These are phyloP conservation scores for Erysimum cheiranthoides DNA, from an alignment of 345 rosid genomes.

Conservation along the genomic window DNA sequence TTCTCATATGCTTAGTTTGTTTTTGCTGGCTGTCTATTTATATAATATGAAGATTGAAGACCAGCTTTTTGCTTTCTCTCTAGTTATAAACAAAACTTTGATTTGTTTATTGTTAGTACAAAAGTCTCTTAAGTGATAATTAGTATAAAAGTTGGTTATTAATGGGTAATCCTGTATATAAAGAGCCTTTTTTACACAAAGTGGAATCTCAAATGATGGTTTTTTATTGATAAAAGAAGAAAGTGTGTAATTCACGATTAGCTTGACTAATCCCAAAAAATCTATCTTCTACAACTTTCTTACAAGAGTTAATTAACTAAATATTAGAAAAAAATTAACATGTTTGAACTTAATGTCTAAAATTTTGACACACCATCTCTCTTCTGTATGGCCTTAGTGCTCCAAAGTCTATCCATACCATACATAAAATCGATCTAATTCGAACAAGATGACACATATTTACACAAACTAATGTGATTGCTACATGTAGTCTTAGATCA, in stretches of 20 bases:
- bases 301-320: slow-evolving; percentile 5
- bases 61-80: not conserved
- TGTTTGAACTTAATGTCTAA: slow-evolving; percentile 10
- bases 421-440: not conserved
- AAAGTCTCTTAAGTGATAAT: slow-evolving; percentile 42
- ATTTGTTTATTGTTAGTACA: slow-evolving; percentile 27
- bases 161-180: slow-evolving; percentile 15
- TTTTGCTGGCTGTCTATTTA: not conserved
- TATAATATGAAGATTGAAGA: not conserved
- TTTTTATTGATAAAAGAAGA: not conserved
- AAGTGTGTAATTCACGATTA: slow-evolving; percentile 24
- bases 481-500: too few species aligned
- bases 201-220: slow-evolving; percentile 26
- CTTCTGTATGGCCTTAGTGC: slow-evolving; percentile 1
- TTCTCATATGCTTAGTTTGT: not conserved
- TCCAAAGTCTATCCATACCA: slow-evolving; percentile 14
- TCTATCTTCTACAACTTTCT: slow-evolving; percentile 19
- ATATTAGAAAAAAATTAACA: too few species aligned
- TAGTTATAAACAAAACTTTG: slow-evolving; percentile 13
- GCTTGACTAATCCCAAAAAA: slow-evolving; percentile 30
- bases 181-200: slow-evolving; percentile 32
- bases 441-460: not conserved
- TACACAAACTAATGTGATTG: not conserved
- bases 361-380: slow-evolving; percentile 20
- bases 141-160: slow-evolving; percentile 26